phyloP scores from a whole-genome alignment of 108 stramenopile species.

The Conticribra guillardii region DNA sequence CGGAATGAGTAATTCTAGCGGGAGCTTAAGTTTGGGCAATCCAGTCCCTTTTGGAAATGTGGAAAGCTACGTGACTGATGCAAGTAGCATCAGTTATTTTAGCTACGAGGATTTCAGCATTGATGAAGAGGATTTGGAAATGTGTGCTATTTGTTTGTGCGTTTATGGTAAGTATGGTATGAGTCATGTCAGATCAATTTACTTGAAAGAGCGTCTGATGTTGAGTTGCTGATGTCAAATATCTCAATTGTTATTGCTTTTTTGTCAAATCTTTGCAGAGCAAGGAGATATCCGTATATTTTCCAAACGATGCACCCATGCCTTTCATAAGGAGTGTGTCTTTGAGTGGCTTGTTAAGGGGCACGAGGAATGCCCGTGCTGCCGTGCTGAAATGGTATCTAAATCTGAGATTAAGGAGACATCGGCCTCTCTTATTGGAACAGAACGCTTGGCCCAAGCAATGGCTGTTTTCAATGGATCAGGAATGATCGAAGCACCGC shows the following conservation, averaged over 20 bases:
- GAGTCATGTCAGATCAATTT: too few relatives aligned
- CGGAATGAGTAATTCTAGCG: constrained; percentile 2
- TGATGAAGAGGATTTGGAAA: constrained; percentile 39
- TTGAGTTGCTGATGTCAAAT: too few relatives aligned
- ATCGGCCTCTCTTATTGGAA: constrained; percentile 42
- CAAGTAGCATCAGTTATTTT: constrained; percentile 40
- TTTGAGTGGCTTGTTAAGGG: constrained; percentile 50
- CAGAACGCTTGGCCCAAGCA: constrained; percentile 29
- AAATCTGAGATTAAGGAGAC: constrained; percentile 46
- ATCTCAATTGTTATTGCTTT: not conserved
- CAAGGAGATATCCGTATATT: constrained; percentile 43
- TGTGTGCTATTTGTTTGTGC: constrained; percentile 45
- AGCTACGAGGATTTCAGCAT: constrained; percentile 42
- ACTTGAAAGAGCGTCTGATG: too few relatives aligned
- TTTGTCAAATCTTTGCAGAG: not conserved
- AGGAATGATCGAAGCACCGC: constrained; percentile 33
- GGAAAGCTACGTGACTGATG: constrained; percentile 28
- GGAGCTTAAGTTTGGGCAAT: not conserved
- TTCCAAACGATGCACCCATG: constrained; percentile 41
- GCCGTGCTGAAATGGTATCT: constrained; percentile 44
- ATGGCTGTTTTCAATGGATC: constrained; percentile 1
- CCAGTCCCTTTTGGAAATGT: constrained; percentile 6
- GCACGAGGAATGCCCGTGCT: constrained; percentile 48
- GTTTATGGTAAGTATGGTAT: constrained; percentile 9
- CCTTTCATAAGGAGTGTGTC: constrained; percentile 51